Conservation (phyloP, 352 stramenopile genomes). For the Elongisporangium senticosum region DNA sequence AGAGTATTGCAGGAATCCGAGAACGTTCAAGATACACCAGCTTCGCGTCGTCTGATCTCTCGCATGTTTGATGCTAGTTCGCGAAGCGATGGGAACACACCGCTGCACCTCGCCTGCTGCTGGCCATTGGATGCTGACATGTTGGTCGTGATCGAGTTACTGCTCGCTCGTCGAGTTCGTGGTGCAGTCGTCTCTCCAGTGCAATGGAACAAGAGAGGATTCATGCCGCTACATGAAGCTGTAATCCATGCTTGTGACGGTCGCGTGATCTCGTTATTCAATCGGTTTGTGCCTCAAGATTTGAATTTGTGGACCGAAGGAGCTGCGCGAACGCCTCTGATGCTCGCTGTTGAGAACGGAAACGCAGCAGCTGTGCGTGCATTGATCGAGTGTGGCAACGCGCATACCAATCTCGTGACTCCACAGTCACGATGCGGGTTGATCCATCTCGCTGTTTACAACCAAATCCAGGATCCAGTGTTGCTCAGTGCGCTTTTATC, state of each 20-base stretch:
- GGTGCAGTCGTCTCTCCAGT: constrained; percentile 8
- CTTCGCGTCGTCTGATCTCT: not conserved
- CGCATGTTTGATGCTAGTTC: not conserved
- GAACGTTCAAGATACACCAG: not conserved
- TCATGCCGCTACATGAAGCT: constrained; percentile 50
- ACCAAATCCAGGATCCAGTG: constrained; percentile 16
- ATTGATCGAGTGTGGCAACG: constrained; percentile 35
- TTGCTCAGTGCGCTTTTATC: constrained; percentile 6
- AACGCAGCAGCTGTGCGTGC: constrained; percentile 42
- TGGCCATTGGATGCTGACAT: constrained; percentile 28
- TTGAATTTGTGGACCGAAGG: constrained; percentile 64
- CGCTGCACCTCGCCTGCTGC: constrained; percentile 48
- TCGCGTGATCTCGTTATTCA: constrained; percentile 38
- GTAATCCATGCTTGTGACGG: constrained; percentile 36
- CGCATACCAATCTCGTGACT: constrained; percentile 32
- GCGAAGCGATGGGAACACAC: constrained; percentile 18
- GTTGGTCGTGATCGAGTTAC: constrained; percentile 30
- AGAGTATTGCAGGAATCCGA: not conserved
- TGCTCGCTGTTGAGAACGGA: constrained; percentile 45
- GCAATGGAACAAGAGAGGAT: constrained; percentile 44
- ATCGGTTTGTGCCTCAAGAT: constrained; percentile 33
- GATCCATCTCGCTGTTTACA: constrained; percentile 38
- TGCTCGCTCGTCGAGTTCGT: constrained; percentile 9
- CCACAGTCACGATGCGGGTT: constrained; percentile 43
- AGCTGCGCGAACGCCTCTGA: constrained; percentile 31